Base-by-base conservation (phyloP, 441 rosid genomes). In the Euphorbia schlechtendalii region DNA sequence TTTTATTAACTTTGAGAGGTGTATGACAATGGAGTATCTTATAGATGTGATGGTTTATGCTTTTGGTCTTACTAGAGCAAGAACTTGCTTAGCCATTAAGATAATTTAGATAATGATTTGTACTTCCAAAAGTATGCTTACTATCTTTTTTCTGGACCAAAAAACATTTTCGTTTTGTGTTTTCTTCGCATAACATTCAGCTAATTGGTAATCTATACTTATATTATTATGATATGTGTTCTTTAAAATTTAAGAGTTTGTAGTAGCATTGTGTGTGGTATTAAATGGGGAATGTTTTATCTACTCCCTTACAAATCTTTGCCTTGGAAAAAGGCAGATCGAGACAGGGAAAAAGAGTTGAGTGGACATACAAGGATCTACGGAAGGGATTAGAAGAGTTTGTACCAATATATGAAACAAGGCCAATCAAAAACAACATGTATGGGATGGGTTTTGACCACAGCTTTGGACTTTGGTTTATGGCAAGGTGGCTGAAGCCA, bases 371-470 rank as follows among this genome's bases (percentile, higher is more conserved):
- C 79, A 91, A 94, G 77, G 98, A 94, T 80, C 79, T 94, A 71
- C 75, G 84, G 73, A 89, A 86, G 77, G 96, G 80, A 56, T 72
- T 91, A 71, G 95, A 87, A 81, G 96, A 91, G 80, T 94, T 94
- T 76, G 87, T 94, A 36, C 91, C 91, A 0, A 85, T 89, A 65
- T 94, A 94, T 69, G 98, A 94, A 75, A 81, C 84, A 18, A 82
- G 99, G 3, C 97, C 96, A 1, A 91, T 94, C 1, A 86, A 91
- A 74, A 91, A 94, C 77, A 94, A 91, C 80, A 78, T 89, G 91
- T 74, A 87, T 59, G 98, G 98, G 34, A 94, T 94, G 99, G 99
- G 99, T 66, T 91, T 94, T 73, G 99, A 94, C 71, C 99, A 94
- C 71, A 94, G 98, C 83, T 94, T 89, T 78, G 99, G 99, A 48